Evolutionary conservation across 1,284 basidiomycete genomes (phyloP), one percentile per base, ranked within the genome.

Genomic region (Naganishia liquefaciens): DNA sequence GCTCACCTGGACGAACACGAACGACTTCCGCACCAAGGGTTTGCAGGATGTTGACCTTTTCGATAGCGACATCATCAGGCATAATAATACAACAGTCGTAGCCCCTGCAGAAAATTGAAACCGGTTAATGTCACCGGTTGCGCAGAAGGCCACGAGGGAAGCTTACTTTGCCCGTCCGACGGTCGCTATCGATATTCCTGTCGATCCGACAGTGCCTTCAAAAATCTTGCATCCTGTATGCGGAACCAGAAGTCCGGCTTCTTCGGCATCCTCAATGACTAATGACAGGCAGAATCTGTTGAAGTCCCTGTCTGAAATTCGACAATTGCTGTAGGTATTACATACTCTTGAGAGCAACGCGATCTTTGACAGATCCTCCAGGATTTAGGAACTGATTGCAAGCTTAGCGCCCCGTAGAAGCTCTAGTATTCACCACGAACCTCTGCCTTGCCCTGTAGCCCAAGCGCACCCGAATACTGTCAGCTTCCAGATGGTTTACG

Each of bases 201-300:
- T 99, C 2, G 91, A 95, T 0, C 96, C 95, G 1, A 96, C 92
- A 0, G 95, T 99, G 0, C 96, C 96, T 77, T 99, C 96, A 68
- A 98, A 99, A 53, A 99, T 93, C 17, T 93, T 87, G 0, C 91
- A 96, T 2, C 90, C 89, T 0, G 92, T 93, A 70, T 94, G 79
- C 0, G 95, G 96, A 69, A 87, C 84, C 1, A 99, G 80, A 6
- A 93, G 80, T 0, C 93, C 93, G 69, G 85, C 82, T 17, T 84
- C 83, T 76, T 99, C 96, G 0, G 96, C 96, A 73, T 97, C 91
- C 68, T 92, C 85, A 69, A 97, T 92, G 82, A 97, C 92, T 95
- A 62, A 4, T 19, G 15, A 28, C 43, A 39, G 7, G n/a, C 27
- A 55, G 11, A 37, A 25, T 13, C 21, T 23, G 21, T 42, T 27